Evolutionary conservation across 495 filamentous ascomycete genomes (phyloP), one percentile per base, ranked within the genome.

Genomic region (Aspergillus saccharolyticus): DNA sequence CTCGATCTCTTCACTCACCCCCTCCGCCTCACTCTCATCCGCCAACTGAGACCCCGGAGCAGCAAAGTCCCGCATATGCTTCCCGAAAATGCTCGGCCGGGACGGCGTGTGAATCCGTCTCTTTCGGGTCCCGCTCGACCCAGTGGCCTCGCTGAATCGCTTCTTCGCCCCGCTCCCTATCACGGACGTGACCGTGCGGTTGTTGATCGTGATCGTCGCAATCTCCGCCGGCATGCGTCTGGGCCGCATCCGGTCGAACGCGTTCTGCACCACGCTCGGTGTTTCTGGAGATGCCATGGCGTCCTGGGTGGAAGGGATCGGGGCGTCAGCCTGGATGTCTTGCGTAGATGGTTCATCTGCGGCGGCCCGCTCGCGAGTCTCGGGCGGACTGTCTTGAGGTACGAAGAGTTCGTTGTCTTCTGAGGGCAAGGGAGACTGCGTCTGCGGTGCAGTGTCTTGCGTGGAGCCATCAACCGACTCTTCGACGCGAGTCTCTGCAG

Each of bases 161-260:
- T 77, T 78, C 55, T 72, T 76, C 25, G 72, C 39, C 52, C 74
- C 71, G 60, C 73, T 80, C 14, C 83, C 84, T 56, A 88, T 69
- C 45, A 81, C 73, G 0, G 81, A 79, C 6, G 76, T 91, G 19
- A 91, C 84, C 0, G 89, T 91, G 42, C 82, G 83, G 53, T 88
- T 81, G 3, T 90, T 93, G 53, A 97, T 88, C 0, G 90, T 96
- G 28, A 97, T 94, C 2, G 90, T 96, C 28, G 93, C 91, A 50
- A 85, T 75, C 66, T 91, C 87, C n/a, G 80, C 76, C 6, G 81
- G 80, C 12, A 77, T 68, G 30, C 89, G 82, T 61, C 84, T 85
- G 1, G 84, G 77, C 1, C 85, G 80, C 81, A 87, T 87, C 14
- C 81, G 76, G 66, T 87, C 82, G 55, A 87, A 87, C 10, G 85